Percentiles rank a stretch among this genome's conserved stretches.
Evolutionary conservation across 352 stramenopile genomes (phyloP).

Genomic region (Pythium aquatile): DNA sequence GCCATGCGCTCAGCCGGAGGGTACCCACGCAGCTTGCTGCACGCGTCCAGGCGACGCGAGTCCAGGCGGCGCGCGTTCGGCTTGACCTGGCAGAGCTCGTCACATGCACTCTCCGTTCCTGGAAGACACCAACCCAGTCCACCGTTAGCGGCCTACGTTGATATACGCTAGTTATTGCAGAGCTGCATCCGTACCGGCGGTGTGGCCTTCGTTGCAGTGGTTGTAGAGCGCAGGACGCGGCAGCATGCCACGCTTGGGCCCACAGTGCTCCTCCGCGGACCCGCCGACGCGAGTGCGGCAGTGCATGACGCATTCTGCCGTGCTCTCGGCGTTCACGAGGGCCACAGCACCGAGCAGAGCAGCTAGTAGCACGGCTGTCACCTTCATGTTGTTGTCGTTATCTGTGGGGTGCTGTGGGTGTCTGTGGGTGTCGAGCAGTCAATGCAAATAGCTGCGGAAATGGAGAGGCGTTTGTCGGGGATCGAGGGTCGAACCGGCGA

Average conservation of each 20-base stretch:
- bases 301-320: not conserved
- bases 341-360: constrained; percentile 5
- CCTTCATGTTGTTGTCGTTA: constrained; percentile 7
- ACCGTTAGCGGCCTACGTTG: too few relatives aligned
- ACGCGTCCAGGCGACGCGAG: constrained; percentile 22
- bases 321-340: not conserved
- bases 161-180: too few relatives aligned
- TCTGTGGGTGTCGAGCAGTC: not conserved
- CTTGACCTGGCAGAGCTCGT: not conserved
- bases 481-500: not conserved
- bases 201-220: constrained; percentile 24
- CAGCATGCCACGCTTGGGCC: constrained; percentile 17
- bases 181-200: not conserved
- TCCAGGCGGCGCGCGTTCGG: constrained; percentile 19
- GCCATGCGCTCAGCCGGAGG: constrained; percentile 18
- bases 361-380: constrained; percentile 5
- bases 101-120: constrained; percentile 15
- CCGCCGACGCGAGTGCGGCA: constrained; percentile 17
- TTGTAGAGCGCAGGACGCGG: constrained; percentile 29
- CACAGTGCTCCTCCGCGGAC: constrained; percentile 16
- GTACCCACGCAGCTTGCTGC: constrained; percentile 16
- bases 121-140: not conserved
- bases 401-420: not conserved
- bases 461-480: not conserved
- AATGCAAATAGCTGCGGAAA: not conserved